These are phyloP conservation scores for Lasiodiplodia sp. DNA, from an alignment of 2,329 filamentous ascomycete genomes.

Conservation along the genomic window DNA sequence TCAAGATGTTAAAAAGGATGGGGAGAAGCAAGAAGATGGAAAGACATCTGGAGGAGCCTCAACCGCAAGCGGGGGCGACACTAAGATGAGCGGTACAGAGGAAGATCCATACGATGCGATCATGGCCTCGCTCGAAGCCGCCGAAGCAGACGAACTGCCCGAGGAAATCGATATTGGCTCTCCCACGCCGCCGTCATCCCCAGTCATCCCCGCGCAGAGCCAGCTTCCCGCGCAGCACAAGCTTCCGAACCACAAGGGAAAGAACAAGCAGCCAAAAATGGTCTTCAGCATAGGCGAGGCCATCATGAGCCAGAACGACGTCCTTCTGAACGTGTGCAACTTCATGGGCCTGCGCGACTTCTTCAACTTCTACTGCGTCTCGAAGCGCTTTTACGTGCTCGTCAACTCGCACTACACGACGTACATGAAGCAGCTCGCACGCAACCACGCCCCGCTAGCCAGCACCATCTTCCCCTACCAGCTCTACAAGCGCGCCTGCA, in stretches of 20 bases:
- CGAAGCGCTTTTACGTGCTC: slow-evolving; percentile 49
- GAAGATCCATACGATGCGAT: neutral
- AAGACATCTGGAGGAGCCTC: too few relatives aligned
- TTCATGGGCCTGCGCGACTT: slow-evolving; percentile 38
- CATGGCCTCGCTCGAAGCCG: slow-evolving; percentile 8
- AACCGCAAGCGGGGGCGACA: too few relatives aligned
- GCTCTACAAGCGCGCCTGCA: slow-evolving; percentile 64
- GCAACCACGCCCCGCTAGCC: slow-evolving; percentile 62
- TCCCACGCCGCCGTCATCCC: neutral
- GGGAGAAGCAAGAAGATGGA: neutral
- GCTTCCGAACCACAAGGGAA: neutral
- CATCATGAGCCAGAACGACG: slow-evolving; percentile 44
- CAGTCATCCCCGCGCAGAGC: neutral
- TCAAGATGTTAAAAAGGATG: neutral
- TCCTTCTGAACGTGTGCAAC: slow-evolving; percentile 45
- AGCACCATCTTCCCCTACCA: slow-evolving; percentile 66
- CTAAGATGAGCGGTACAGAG: neutral
- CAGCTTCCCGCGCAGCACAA: neutral
- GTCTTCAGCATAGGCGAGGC: slow-evolving; percentile 46
- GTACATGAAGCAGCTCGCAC: slow-evolving; percentile 63
- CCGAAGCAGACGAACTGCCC: neutral
- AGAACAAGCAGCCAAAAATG: neutral
- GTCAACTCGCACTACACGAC: slow-evolving; percentile 60
- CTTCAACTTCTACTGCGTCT: slow-evolving; percentile 46
- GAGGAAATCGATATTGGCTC: slow-evolving; percentile 6